phyloP scores from a whole-genome alignment of 2,329 filamentous ascomycete species.

The Pyrenophora seminiperda region DNA sequence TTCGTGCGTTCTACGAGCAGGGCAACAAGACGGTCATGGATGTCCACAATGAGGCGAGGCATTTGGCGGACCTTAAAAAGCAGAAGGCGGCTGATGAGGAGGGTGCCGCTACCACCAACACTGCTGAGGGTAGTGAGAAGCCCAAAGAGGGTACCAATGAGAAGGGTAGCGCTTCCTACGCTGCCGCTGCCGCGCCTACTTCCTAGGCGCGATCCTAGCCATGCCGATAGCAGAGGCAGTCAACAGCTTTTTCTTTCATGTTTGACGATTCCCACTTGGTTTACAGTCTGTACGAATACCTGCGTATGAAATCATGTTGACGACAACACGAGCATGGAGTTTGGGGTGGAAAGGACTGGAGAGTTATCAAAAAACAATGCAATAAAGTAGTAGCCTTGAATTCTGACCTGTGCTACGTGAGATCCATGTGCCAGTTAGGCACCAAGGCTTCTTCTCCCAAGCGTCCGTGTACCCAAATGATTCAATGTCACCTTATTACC shows the following conservation, averaged over 20 bases:
- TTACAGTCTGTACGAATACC: constrained; percentile 17
- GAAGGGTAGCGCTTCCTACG: constrained; percentile 17
- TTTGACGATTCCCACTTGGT: constrained; percentile 20
- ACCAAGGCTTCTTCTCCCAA: too few species aligned
- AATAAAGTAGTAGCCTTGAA: constrained; percentile 3
- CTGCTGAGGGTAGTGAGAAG: constrained; percentile 54
- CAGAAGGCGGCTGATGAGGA: constrained; percentile 43
- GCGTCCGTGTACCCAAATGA: too few species aligned
- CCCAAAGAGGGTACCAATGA: constrained; percentile 22
- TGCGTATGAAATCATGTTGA: constrained; percentile 9
- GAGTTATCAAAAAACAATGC: constrained; percentile 1
- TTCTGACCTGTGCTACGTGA: neutral
- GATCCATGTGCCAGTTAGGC: too few species aligned
- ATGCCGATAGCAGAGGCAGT: neutral
- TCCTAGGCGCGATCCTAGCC: constrained; percentile 5
- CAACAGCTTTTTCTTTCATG: constrained; percentile 2
- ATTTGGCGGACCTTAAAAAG: constrained; percentile 86
- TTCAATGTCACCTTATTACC: too few species aligned
- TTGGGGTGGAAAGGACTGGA: constrained; percentile 3
- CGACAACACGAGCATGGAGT: constrained; percentile 12
- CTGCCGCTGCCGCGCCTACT: constrained; percentile 17
- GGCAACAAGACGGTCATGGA: constrained; percentile 89
- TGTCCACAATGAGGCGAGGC: constrained; percentile 87
- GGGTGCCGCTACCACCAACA: constrained; percentile 48
- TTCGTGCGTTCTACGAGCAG: constrained; percentile 85